Base-by-base conservation (phyloP, 2,329 filamentous ascomycete genomes). In the Aspergillus flavus region DNA sequence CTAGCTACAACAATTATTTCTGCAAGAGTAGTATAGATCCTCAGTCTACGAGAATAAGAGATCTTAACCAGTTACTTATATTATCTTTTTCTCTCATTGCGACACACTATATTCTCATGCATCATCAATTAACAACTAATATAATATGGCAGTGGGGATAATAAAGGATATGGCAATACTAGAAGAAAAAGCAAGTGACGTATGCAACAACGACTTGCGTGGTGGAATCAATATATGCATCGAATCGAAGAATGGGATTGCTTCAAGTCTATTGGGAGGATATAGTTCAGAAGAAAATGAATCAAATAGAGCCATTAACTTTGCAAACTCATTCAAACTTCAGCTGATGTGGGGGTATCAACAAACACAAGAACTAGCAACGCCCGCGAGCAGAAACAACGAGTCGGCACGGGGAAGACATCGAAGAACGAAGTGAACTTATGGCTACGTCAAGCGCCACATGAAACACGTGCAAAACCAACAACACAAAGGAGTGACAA, bases 311-410 rank as follows among this genome's bases (percentile, higher is more conserved):
- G 60, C 57, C 58, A 39, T 59, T 58, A 55, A 54, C 32, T 59
- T 50, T 52, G 57, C 66, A 60, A 68, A 64, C 66, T 67, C 68
- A 65, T 68, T 61, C 67, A 65, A 68, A 68, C 61, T 71, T 61
- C 62, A 65, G 63, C 69, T 69, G 61, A 62, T 65, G 63, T 60
- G 68, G 68, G 45, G 68, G 66, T 71, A 71, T 71, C 69, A 71
- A 71, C 69, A 70, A 71, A 69, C 53, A 63, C 59, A 64, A 66
- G 41, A 68, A 64, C 58, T 53, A 67, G 59, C 60, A 66, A 67
- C 58, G 58, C 63, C 63, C 61, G 62, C 58, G 59, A 59, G 57
- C 63, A 60, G 54, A 61, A 39, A 36, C 34, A 53, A 58, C 30
- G 21, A 36, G 34, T 10, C 46, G 43, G 53, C 36, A 43, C 26